Evolutionary conservation across 352 stramenopile genomes (phyloP).

Genomic region (Phytophthora fragariaefolia): DNA sequence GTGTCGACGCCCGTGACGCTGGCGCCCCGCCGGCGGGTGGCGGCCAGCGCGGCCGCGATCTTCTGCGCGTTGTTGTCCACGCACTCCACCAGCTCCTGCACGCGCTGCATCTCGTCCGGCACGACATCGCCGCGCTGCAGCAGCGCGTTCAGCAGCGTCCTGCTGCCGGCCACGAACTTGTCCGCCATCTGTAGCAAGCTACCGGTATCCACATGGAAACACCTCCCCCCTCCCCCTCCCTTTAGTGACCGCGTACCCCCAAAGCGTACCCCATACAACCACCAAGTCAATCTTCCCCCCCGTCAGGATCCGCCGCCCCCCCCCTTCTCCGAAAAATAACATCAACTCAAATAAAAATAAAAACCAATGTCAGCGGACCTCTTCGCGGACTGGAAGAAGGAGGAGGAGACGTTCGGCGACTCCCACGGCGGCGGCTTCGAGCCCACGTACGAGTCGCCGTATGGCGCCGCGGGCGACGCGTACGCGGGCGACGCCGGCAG

Average conservation of each 20-base stretch:
- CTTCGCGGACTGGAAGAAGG: conserved; percentile 90
- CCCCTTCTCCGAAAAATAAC: no score
- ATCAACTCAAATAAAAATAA: no score
- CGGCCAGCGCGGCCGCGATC: conserved; percentile 59
- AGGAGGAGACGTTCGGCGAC: conserved; percentile 57
- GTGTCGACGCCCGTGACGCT: conserved; percentile 32
- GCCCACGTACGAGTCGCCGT: conserved; percentile 49
- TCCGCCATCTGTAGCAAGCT: conserved; percentile 9
- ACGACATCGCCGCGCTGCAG: conserved; percentile 27
- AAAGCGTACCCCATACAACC: conserved; percentile 16
- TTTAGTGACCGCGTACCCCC: background rate
- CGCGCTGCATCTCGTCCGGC: conserved; percentile 55
- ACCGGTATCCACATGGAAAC: no score
- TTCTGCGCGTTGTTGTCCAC: conserved; percentile 77
- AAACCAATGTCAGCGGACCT: conserved; percentile 92
- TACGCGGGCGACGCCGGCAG: conserved; percentile 45
- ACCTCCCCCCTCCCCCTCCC: no score
- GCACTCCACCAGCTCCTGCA: conserved; percentile 73
- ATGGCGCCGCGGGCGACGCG: conserved; percentile 39
- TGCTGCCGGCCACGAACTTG: conserved; percentile 40
- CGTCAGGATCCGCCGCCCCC: no score
- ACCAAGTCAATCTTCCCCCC: conserved; percentile 17
- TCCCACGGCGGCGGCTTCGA: conserved; percentile 28
- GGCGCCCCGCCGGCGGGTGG: conserved; percentile 39
- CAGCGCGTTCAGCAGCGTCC: conserved; percentile 47